Percentiles rank a stretch among this genome's conserved stretches.
phyloP scores from a whole-genome alignment of 2,329 filamentous ascomycete genomes.

The Ceratocystis huliohia region DNA sequence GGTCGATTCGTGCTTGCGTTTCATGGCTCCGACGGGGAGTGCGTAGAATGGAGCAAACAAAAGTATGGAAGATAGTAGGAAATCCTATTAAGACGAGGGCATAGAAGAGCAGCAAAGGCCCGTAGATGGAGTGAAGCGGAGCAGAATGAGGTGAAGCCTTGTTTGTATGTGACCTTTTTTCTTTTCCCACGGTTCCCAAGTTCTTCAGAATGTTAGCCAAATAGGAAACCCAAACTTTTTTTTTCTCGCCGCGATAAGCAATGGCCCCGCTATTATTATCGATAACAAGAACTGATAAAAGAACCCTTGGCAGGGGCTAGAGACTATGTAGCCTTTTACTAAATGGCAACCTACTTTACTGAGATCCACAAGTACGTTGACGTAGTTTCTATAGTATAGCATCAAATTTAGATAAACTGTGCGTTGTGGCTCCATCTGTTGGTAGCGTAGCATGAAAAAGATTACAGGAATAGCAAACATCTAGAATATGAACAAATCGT shows the following conservation, averaged over 20 bases:
- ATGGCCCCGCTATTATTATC: constrained; percentile 21
- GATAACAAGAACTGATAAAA: constrained; percentile 7
- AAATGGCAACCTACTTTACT: not conserved
- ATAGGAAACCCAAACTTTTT: constrained; percentile 12
- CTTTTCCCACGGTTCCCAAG: not conserved
- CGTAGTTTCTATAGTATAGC: not conserved
- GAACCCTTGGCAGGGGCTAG: too few species aligned
- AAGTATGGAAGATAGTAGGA: constrained; percentile 21
- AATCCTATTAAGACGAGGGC: constrained; percentile 20
- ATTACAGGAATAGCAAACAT: not conserved
- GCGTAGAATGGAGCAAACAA: not conserved
- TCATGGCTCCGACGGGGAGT: constrained; percentile 32
- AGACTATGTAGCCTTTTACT: not conserved
- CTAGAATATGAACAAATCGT: constrained; percentile 9
- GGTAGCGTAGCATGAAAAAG: not conserved
- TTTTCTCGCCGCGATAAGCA: constrained; percentile 20
- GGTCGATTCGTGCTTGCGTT: constrained; percentile 48
- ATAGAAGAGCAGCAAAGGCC: not conserved
- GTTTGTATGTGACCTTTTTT: not conserved
- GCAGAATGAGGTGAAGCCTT: not conserved
- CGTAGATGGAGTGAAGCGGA: not conserved
- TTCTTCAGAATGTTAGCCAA: not conserved
- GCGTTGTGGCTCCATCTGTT: not conserved
- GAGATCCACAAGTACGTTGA: not conserved
- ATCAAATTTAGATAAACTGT: not conserved